phyloP scores from a whole-genome alignment of 2,329 filamentous ascomycete genomes.

The Cladophialophora bantiana region DNA sequence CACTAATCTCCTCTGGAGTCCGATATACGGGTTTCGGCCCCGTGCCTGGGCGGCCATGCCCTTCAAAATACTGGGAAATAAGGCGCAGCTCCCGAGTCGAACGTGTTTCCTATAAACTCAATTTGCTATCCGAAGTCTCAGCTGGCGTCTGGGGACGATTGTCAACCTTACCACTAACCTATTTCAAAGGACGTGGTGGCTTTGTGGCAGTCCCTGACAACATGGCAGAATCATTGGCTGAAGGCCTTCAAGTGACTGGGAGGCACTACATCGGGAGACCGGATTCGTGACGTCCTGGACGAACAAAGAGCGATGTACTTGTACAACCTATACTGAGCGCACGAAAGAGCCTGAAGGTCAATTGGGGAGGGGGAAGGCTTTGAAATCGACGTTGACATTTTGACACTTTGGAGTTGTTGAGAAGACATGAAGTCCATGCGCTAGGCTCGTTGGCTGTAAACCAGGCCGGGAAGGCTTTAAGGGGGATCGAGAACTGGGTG shows the following conservation, averaged over 20 bases:
- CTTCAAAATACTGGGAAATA: neutral
- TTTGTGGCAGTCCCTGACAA: no score
- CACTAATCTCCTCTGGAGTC: constrained; percentile 3
- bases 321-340: no score
- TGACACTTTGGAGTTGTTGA: neutral
- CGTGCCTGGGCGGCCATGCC: neutral
- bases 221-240: no score
- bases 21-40: constrained; percentile 7
- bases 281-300: no score
- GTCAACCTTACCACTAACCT: neutral
- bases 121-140: neutral
- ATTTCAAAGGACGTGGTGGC: neutral
- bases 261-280: no score
- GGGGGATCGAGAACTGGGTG: neutral
- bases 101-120: neutral
- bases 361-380: no score
- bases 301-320: no score
- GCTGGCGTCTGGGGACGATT: neutral
- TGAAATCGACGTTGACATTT: no score
- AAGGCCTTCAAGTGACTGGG: no score
- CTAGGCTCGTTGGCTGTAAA: neutral
- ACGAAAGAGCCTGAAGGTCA: no score
- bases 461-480: neutral
- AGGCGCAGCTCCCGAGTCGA: neutral
- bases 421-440: neutral